Evolutionary conservation across 2,329 filamentous ascomycete species (phyloP).

Genomic region (Colletotrichum horii): DNA sequence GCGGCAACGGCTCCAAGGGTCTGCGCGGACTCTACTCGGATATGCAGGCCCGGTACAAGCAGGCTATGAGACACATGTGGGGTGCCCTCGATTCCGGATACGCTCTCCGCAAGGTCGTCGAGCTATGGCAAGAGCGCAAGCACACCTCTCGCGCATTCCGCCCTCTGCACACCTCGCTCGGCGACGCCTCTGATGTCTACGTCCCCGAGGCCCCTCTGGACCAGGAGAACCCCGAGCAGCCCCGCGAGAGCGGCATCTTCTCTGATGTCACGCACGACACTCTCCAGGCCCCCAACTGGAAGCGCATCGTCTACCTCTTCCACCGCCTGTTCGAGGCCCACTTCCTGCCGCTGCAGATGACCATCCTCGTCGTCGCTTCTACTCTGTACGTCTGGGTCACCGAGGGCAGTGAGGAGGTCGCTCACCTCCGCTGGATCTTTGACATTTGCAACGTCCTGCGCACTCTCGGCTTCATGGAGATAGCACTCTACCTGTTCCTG

Average conservation of each 20-base stretch:
- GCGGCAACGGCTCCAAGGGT: constrained; percentile 60
- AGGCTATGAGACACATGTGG: constrained; percentile 79
- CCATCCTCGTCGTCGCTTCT: constrained; percentile 67
- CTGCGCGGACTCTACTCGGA: constrained; percentile 60
- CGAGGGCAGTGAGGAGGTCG: constrained; percentile 53
- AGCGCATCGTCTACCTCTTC: constrained; percentile 61
- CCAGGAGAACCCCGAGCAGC: constrained; percentile 42
- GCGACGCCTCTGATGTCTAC: constrained; percentile 50
- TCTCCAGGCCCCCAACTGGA: constrained; percentile 57
- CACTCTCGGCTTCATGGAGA: constrained; percentile 64
- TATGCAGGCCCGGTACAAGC: constrained; percentile 70
- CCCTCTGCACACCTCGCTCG: constrained; percentile 59
- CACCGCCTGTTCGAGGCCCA: constrained; percentile 78
- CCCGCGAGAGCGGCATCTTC: constrained; percentile 56
- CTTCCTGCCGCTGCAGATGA: constrained; percentile 72
- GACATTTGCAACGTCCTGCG: constrained; percentile 64
- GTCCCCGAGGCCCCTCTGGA: constrained; percentile 50
- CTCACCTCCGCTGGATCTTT: constrained; percentile 65
- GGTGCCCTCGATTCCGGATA: constrained; percentile 73
- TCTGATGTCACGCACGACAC: constrained; percentile 59
- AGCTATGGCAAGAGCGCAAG: constrained; percentile 63
- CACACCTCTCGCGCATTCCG: constrained; percentile 60
- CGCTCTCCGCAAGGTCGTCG: constrained; percentile 62
- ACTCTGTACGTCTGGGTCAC: constrained; percentile 63
- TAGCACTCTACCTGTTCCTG: constrained; percentile 67